phyloP scores from a whole-genome alignment of 1,284 basidiomycete genomes.

The Coniophora puteana region DNA sequence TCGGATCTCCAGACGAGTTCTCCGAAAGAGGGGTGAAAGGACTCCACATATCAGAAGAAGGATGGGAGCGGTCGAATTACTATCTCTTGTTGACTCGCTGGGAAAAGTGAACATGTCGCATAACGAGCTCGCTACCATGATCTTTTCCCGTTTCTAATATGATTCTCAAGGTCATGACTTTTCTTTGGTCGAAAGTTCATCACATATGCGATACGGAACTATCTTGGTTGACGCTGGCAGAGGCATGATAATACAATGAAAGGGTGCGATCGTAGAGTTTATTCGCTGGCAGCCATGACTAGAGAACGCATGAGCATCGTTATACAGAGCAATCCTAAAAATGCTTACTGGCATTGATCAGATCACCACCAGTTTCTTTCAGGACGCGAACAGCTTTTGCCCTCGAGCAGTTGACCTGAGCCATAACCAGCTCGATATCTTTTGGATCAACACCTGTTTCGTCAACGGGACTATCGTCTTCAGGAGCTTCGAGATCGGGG shows the following conservation, averaged over 20 bases:
- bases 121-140: too few relatives aligned
- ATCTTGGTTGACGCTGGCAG: too few relatives aligned
- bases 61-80: constrained; percentile 87
- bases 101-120: constrained; percentile 30
- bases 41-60: constrained; percentile 65
- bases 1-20: constrained; percentile 34
- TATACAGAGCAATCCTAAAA: constrained; percentile 3
- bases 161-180: too few relatives aligned
- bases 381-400: constrained; percentile 86
- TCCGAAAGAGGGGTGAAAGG: constrained; percentile 31
- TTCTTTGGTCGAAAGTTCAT: too few relatives aligned
- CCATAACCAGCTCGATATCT: constrained; percentile 94
- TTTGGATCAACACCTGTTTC: constrained; percentile 88
- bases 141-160: too few relatives aligned
- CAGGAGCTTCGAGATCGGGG: constrained; percentile 76
- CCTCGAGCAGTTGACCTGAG: constrained; percentile 79
- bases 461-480: constrained; percentile 75
- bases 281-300: constrained; percentile 34
- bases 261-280: constrained; percentile 9
- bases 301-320: constrained; percentile 43
- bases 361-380: constrained; percentile 86
- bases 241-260: too few relatives aligned
- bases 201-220: neutral
- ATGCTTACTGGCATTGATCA: constrained; percentile 91
- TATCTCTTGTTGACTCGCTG: constrained; percentile 71